Evolutionary conservation across 2,329 filamentous ascomycete species (phyloP).

Genomic region (Claviceps sp.): DNA sequence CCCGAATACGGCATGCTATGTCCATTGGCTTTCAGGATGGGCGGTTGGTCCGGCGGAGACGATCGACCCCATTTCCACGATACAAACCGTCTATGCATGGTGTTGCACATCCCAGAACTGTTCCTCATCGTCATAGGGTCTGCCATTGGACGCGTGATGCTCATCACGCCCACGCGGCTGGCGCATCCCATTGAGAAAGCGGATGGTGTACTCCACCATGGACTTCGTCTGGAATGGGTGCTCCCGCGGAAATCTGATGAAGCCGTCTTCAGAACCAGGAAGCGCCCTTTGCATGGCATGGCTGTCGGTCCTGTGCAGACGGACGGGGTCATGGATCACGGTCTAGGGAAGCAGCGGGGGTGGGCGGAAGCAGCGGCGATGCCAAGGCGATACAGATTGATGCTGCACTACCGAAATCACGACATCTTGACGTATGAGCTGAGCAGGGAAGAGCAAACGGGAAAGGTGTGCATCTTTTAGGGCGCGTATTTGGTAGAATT

Average conservation of each 20-base stretch:
- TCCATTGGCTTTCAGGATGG: conserved; percentile 17
- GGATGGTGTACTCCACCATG: conserved; percentile 18
- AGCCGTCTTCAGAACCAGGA: conserved; percentile 24
- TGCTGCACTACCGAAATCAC: conserved; percentile 61
- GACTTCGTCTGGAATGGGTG: conserved; percentile 40
- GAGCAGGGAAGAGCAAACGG: conserved; percentile 25
- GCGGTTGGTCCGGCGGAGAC: conserved; percentile 10
- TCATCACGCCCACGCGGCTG: conserved; percentile 40
- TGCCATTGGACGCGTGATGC: conserved; percentile 49
- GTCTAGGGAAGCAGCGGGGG: conserved; percentile 7
- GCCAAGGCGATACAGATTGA: conserved; percentile 46
- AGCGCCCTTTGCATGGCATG: conserved; percentile 49
- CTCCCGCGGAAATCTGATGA: conserved; percentile 37
- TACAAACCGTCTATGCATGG: conserved; percentile 39
- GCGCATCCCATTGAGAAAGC: conserved; percentile 11
- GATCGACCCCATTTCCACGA: conserved; percentile 17
- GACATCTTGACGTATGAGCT: conserved; percentile 59
- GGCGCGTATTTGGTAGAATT: neutral
- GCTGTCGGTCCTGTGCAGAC: conserved; percentile 52
- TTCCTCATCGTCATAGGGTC: conserved; percentile 54
- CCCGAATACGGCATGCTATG: conserved; percentile 20
- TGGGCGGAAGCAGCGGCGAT: conserved; percentile 7
- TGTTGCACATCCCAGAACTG: conserved; percentile 52
- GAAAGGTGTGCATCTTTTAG: conserved; percentile 23
- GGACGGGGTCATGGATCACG: conserved; percentile 12